Evolutionary conservation across 768 basidiomycete genomes (phyloP), one percentile per base, ranked within the genome.

Genomic region (Austroboletus eburneus): DNA sequence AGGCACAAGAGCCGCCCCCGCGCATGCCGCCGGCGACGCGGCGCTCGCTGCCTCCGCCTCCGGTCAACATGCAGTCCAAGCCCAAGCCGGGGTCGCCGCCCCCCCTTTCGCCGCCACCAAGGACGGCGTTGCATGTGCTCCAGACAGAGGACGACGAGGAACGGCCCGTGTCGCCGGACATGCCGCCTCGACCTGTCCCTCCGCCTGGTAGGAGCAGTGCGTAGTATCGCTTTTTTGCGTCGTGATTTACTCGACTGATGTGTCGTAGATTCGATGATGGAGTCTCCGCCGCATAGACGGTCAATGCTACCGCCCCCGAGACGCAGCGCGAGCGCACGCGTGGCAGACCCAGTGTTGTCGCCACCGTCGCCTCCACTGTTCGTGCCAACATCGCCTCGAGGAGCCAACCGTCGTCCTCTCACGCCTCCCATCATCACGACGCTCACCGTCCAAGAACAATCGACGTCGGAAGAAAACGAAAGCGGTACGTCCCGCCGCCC

Each of bases 181-280:
- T 57, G 13, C 57, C 65, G 0, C 64, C 64, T 25, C 49, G 64
- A 17, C 64, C 64, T 5, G 35, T 65, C 24, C 64, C 64, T 7
- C 65, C 65, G 7, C 63, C 64, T 17, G 49, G 54, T 7, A 56
- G 65, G 52, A 67, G 53, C 42, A 53, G 65, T 67, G 42, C 32
- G 32, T 33, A 16, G 7, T 29, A 7, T 29, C 29, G 29, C 8
- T 7, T 29, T 13, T 29, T 29, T 13, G 29, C 13, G 13, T 29
- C 8, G 7, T 29, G 7, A 13, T 13, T 29, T 29, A 29, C 7
- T 7, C 13, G 7, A 29, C 29, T 29, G 7, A 7, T 29, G 29
- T 9, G 20, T 34, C 23, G 18, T 42, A 62, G 62, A 47, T 24
- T 39, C 48, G 12, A 13, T 54, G 33, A 29, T 39, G 3, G 56